Conservation (phyloP, 495 filamentous ascomycete genomes). For the Penicillium soppii region DNA sequence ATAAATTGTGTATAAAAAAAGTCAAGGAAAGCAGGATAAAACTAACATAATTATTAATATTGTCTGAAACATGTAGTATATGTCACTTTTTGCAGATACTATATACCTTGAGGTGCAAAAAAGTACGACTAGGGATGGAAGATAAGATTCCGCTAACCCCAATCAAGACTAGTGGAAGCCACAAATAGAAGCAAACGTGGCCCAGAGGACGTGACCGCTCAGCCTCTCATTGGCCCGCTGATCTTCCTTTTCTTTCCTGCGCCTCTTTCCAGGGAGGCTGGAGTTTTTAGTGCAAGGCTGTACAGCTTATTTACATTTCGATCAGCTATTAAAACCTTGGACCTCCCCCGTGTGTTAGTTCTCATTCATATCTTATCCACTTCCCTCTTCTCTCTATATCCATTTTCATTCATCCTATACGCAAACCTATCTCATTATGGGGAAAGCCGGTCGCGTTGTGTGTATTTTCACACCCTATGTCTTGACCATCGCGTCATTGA, state of each 20-base stretch:
- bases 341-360: constrained; percentile 4
- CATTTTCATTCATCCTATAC: not conserved
- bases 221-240: constrained; percentile 13
- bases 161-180: constrained; percentile 14
- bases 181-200: constrained; percentile 33
- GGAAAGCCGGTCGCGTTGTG: constrained; percentile 70
- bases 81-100: too few species aligned
- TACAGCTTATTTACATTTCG: constrained; percentile 1
- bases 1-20: too few species aligned
- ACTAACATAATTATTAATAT: too few species aligned
- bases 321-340: constrained; percentile 11
- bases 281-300: constrained; percentile 14
- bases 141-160: not conserved
- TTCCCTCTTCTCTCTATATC: not conserved
- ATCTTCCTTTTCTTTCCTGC: constrained; percentile 13
- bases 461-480: constrained; percentile 81
- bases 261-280: constrained; percentile 25
- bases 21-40: too few species aligned
- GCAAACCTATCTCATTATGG: constrained; percentile 47
- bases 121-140: too few species aligned
- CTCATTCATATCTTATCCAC: not conserved
- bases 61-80: too few species aligned
- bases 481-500: constrained; percentile 68
- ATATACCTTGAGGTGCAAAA: too few species aligned
- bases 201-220: constrained; percentile 8